Evolutionary conservation across 495 filamentous ascomycete genomes (phyloP).

Genomic region (Aspergillus leporis): DNA sequence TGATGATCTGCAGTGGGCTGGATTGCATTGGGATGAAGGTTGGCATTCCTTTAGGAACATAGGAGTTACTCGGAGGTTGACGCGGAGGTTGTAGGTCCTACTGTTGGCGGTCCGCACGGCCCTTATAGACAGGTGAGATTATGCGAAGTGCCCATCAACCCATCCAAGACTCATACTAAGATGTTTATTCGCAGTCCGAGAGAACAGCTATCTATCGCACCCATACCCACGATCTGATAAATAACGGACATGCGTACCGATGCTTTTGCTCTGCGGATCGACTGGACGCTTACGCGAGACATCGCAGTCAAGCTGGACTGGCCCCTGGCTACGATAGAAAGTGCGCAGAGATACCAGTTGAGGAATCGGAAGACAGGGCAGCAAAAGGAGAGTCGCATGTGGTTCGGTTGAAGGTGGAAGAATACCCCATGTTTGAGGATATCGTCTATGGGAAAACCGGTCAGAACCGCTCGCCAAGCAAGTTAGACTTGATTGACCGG

Average conservation of each 20-base stretch:
- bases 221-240: conserved; percentile 70
- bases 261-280: conserved; percentile 86
- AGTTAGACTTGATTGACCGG: conserved; percentile 43
- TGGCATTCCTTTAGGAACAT: neutral
- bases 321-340: conserved; percentile 74
- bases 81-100: conserved; percentile 58
- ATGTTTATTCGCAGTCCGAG: conserved; percentile 62
- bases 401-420: conserved; percentile 67
- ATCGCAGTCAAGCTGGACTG: conserved; percentile 58
- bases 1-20: conserved; percentile 83
- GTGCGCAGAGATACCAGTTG: conserved; percentile 64
- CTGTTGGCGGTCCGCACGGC: conserved; percentile 74
- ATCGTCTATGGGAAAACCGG: conserved; percentile 70
- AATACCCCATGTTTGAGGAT: conserved; percentile 65
- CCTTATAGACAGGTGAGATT: conserved; percentile 78
- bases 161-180: conserved; percentile 11
- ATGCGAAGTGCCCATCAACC: neutral
- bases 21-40: conserved; percentile 94
- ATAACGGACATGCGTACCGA: conserved; percentile 75
- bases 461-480: conserved; percentile 47
- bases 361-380: conserved; percentile 69
- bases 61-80: neutral
- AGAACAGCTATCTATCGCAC: conserved; percentile 70
- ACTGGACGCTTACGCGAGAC: conserved; percentile 60
- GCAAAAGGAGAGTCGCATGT: conserved; percentile 70